Evolutionary conservation across 2,329 filamentous ascomycete genomes (phyloP).

Genomic region (Xylaria sp.): DNA sequence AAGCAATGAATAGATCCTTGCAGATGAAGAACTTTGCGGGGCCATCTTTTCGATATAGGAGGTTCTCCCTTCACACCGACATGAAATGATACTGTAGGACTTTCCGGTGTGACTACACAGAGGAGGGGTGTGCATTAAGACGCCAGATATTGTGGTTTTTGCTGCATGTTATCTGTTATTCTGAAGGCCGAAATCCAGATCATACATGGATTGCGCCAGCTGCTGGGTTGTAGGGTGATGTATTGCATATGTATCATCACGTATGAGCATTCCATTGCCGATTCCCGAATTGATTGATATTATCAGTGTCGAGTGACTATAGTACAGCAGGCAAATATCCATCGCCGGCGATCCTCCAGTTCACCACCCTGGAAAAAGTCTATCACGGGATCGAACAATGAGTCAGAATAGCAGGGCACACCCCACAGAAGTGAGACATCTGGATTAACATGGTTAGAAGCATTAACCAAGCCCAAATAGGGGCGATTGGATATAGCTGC

Average conservation of each 20-base stretch:
- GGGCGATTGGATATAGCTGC: not conserved
- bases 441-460: not conserved
- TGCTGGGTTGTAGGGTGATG: not conserved
- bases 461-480: not conserved
- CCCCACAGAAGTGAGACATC: conserved; percentile 2
- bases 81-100: not conserved
- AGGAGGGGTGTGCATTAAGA: not conserved
- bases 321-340: not conserved
- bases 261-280: not conserved
- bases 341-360: not conserved
- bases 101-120: not conserved
- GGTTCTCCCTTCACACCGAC: not conserved
- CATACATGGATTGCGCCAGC: not conserved
- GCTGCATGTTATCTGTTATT: not conserved
- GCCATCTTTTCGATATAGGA: not conserved
- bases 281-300: not conserved
- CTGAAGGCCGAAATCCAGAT: not conserved
- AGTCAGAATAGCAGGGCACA: not conserved
- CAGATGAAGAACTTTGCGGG: not conserved
- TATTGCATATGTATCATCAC: not conserved
- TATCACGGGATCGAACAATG: not conserved
- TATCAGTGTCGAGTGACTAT: not conserved
- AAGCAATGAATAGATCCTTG: not conserved
- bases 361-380: not conserved
- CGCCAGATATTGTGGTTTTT: not conserved